These are phyloP conservation scores for Gaertneriomyces semiglobifer DNA, from an alignment of 192 early-diverging fungal species.

Conservation along the genomic window DNA sequence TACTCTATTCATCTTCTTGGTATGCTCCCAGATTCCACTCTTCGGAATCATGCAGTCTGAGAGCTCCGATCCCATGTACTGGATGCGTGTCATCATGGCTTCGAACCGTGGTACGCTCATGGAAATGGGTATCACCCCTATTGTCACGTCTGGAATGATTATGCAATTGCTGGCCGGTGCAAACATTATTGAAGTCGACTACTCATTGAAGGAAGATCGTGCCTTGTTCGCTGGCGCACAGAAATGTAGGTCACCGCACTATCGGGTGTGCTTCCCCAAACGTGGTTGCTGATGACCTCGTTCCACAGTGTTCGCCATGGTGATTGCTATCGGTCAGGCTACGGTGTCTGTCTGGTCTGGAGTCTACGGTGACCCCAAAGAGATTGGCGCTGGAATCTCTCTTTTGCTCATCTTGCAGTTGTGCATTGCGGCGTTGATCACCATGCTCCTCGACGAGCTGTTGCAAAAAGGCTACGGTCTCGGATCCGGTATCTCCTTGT, in stretches of 20 bases:
- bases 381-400: constrained; percentile 95
- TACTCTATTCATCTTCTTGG: constrained; percentile 98
- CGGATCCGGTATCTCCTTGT: constrained; percentile 98
- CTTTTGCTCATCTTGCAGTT: constrained; percentile 95
- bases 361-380: constrained; percentile 93
- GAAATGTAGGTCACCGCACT: constrained; percentile 56
- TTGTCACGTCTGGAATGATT: constrained; percentile 99
- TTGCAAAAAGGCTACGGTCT: constrained; percentile 99
- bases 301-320: constrained; percentile 85
- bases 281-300: background rate
- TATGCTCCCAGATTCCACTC: constrained; percentile 98
- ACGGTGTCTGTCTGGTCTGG: constrained; percentile 98
- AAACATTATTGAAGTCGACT: constrained; percentile 98
- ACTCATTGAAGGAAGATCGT: constrained; percentile 96
- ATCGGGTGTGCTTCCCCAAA: background rate
- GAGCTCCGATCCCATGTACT: constrained; percentile 98
- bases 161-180: constrained; percentile 99
- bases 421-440: constrained; percentile 94
- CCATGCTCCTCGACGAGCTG: constrained; percentile 97
- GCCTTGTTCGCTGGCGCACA: constrained; percentile 99
- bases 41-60: constrained; percentile 99
- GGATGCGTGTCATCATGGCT: constrained; percentile 99
- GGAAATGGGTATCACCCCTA: constrained; percentile 99
- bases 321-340: constrained; percentile 98
- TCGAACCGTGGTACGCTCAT: constrained; percentile 99